Percentiles rank a stretch among this genome's conserved stretches.
These are phyloP conservation scores for Haplosporangium gracile DNA, from an alignment of 192 early-diverging fungal genomes.

Conservation along the genomic window DNA sequence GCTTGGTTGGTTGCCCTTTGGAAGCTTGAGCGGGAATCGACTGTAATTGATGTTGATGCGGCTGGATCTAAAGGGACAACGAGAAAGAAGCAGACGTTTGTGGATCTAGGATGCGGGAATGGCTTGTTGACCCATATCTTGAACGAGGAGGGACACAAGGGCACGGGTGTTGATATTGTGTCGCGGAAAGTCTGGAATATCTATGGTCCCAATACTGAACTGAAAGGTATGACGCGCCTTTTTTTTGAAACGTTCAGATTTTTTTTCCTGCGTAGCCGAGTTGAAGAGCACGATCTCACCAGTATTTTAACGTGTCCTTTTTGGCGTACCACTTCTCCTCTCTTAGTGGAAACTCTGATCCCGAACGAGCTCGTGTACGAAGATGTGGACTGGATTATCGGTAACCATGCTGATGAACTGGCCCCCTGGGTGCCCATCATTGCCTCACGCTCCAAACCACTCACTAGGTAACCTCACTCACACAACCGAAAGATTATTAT, in stretches of 20 bases:
- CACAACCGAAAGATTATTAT: too few species aligned
- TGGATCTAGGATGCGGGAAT: slow-evolving; percentile 91
- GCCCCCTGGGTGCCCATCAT: slow-evolving; percentile 89
- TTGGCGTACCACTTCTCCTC: slow-evolving; percentile 13
- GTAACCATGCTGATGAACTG: slow-evolving; percentile 92
- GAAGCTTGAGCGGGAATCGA: slow-evolving; percentile 60
- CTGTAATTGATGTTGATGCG: neutral
- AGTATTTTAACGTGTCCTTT: neutral
- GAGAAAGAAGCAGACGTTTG: slow-evolving; percentile 67
- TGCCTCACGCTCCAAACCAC: slow-evolving; percentile 62
- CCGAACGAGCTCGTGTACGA: slow-evolving; percentile 62
- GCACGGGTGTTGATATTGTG: slow-evolving; percentile 82
- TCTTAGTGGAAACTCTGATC: slow-evolving; percentile 68
- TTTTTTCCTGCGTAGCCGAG: neutral
- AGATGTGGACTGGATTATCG: slow-evolving; percentile 83
- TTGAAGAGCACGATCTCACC: neutral
- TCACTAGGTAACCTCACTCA: slow-evolving; percentile 55
- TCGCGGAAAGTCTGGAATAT: slow-evolving; percentile 82
- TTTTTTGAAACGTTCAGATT: too few species aligned
- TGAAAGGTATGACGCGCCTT: slow-evolving; percentile 56
- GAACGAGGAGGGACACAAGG: slow-evolving; percentile 75
- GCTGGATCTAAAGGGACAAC: neutral
- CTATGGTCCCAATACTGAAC: slow-evolving; percentile 60
- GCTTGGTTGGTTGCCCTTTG: slow-evolving; percentile 85
- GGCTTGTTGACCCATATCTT: slow-evolving; percentile 84